Conservation (phyloP, 2,329 filamentous ascomycete species). For the Colletotrichum sp. region DNA sequence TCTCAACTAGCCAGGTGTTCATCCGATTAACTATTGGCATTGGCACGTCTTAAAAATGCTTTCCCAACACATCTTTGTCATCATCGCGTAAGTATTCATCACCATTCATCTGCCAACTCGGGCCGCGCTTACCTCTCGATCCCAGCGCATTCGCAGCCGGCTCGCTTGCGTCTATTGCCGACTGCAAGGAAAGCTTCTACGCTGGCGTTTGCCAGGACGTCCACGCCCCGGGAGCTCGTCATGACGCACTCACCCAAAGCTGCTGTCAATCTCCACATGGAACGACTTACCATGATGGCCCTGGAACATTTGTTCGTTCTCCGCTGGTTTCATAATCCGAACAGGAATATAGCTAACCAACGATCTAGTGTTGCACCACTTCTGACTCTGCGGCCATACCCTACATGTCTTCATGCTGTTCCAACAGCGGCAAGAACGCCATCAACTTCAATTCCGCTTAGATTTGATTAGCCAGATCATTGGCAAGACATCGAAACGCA, state of each 20-base stretch:
- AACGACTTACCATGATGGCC: background rate
- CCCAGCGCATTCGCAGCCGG: background rate
- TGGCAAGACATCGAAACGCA: too few species aligned
- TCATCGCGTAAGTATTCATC: background rate
- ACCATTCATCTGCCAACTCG: fast-evolving
- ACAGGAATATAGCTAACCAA: background rate
- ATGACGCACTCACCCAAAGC: background rate
- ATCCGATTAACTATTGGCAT: background rate
- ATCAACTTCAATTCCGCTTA: background rate
- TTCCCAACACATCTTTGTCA: background rate
- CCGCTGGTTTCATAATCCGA: background rate
- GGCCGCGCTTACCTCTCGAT: background rate
- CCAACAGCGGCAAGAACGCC: background rate
- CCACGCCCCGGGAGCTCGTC: background rate
- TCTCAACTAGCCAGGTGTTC: background rate
- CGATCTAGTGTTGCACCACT: background rate
- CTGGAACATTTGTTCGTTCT: background rate
- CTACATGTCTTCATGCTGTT: background rate
- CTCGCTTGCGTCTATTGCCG: background rate
- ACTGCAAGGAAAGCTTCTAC: background rate
- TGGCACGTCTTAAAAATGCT: background rate
- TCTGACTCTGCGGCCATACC: background rate
- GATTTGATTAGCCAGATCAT: background rate
- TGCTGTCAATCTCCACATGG: background rate
- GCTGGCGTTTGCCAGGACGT: background rate